These are phyloP conservation scores for Lipomyces yamanashiensis DNA, from an alignment of 805 yeast species.

Conservation along the genomic window DNA sequence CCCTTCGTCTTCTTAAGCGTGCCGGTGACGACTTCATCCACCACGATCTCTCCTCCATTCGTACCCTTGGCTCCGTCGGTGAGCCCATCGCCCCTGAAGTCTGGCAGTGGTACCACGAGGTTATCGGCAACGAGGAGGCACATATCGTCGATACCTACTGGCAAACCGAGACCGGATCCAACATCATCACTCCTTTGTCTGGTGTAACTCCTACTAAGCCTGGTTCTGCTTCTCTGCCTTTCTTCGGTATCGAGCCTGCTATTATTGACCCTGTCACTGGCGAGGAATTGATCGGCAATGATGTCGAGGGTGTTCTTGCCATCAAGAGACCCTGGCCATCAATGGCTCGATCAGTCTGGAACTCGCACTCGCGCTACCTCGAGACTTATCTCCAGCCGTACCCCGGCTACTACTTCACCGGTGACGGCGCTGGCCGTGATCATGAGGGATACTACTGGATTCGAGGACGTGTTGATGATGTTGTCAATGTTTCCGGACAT, in stretches of 20 bases:
- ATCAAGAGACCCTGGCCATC: slow-evolving; percentile 95
- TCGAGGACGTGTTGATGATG: slow-evolving; percentile 97
- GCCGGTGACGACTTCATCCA: slow-evolving; percentile 87
- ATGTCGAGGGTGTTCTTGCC: slow-evolving; percentile 96
- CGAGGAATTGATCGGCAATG: slow-evolving; percentile 78
- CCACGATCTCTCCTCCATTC: slow-evolving; percentile 81
- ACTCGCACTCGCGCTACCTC: slow-evolving; percentile 80
- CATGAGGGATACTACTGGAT: slow-evolving; percentile 97
- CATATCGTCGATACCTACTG: slow-evolving; percentile 96
- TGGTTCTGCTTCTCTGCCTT: slow-evolving; percentile 95
- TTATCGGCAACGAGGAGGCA: slow-evolving; percentile 86
- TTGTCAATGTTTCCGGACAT: slow-evolving; percentile 97
- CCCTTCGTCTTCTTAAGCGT: slow-evolving; percentile 84
- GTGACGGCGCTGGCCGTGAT: slow-evolving; percentile 99
- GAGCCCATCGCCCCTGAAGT: slow-evolving; percentile 98
- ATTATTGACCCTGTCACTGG: slow-evolving; percentile 95
- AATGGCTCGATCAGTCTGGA: slow-evolving; percentile 95
- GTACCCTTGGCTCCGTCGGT: slow-evolving; percentile 96
- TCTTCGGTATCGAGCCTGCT: slow-evolving; percentile 90
- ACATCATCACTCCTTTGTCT: slow-evolving; percentile 90
- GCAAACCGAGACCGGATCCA: slow-evolving; percentile 99
- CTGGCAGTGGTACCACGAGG: slow-evolving; percentile 97
- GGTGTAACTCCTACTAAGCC: slow-evolving; percentile 96
- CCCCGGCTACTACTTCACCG: slow-evolving; percentile 92
- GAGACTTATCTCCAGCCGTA: slow-evolving; percentile 94